phyloP scores from a whole-genome alignment of 192 early-diverging fungal species.

The Phycomyces blakesleeanus region DNA sequence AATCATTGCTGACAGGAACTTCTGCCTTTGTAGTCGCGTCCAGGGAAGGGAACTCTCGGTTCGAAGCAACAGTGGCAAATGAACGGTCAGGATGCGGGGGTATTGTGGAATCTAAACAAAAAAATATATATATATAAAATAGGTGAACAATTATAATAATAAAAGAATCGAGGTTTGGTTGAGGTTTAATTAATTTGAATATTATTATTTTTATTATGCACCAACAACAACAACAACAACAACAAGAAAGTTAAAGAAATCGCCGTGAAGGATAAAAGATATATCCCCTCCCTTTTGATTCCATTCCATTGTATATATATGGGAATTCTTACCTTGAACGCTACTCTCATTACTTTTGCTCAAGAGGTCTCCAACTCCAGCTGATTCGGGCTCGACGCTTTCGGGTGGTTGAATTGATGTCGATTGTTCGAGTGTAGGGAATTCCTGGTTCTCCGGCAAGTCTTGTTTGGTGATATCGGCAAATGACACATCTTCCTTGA shows the following conservation, averaged over 20 bases:
- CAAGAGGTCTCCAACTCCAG: slow-evolving; percentile 25
- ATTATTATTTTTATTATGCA: neutral
- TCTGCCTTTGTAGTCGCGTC: neutral
- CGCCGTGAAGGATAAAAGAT: too few species aligned
- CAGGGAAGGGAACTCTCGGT: slow-evolving; percentile 24
- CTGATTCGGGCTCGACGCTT: neutral
- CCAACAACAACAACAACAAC: too few species aligned
- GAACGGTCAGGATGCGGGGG: slow-evolving; percentile 30
- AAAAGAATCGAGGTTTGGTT: too few species aligned
- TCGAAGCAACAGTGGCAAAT: slow-evolving; percentile 18
- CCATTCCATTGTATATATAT: neutral
- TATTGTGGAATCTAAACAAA: neutral
- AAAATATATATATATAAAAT: too few species aligned
- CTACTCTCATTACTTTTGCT: neutral
- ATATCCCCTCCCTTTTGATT: too few species aligned
- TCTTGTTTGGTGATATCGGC: slow-evolving; percentile 26
- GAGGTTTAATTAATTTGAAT: neutral
- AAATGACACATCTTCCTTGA: slow-evolving; percentile 15
- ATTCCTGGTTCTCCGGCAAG: slow-evolving; percentile 10
- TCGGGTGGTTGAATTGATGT: neutral
- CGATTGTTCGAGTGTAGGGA: slow-evolving; percentile 17
- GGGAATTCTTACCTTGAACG: neutral
- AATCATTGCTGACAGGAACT: neutral
- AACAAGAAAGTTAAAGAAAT: too few species aligned
- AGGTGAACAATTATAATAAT: too few species aligned